Evolutionary conservation across 768 basidiomycete species (phyloP), one percentile per base, ranked within the genome.

Genomic region (Boletus fagicola): DNA sequence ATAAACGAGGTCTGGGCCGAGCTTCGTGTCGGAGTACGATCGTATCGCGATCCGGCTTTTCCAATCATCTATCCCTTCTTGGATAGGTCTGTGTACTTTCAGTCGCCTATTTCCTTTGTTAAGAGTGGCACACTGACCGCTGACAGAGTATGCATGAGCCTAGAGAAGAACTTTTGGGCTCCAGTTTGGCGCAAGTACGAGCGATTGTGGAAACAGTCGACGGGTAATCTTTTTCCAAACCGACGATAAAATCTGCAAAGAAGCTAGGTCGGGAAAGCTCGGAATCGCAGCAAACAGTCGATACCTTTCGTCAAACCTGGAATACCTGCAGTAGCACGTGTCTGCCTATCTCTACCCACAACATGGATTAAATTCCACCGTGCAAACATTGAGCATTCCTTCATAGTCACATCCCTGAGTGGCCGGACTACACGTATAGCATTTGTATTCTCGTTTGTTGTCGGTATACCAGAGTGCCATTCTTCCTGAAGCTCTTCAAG

Each of bases 171-270:
- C 80, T 71, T 67, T 88, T 92, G 0, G 92, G 84, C 10, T 84
- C 79, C 28, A 94, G 72, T 71, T 94, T 94, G 6, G 79, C 84
- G 64, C 88, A 90, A 1, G 92, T 93, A 36, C 88, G 82, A 24
- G 84, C 84, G 49, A 94, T 88, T 0, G 92, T 85, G 9, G 90
- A 92, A 12, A 93, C 92, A 0, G 92, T 94, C 0, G 91, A 90
- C 4, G 92, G 92, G 68, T 88, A 94, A 68, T 92, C 86, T 50
- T 80, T 83, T 71, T 94, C 92, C 30, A 94, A 68, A 3, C 90
- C 86, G 20, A 87, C 72, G 55, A 94, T 89, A 63, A 93, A 94
- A 68, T 86, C 92, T 92, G 54, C 12, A 12, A 38, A 48, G 39
- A 16, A 30, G 8, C 9, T 22, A 47, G 24, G 49, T 53, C 36